These are phyloP conservation scores for Pseudophaeomoniella oleicola DNA, from an alignment of 2,329 filamentous ascomycete genomes.

Conservation along the genomic window DNA sequence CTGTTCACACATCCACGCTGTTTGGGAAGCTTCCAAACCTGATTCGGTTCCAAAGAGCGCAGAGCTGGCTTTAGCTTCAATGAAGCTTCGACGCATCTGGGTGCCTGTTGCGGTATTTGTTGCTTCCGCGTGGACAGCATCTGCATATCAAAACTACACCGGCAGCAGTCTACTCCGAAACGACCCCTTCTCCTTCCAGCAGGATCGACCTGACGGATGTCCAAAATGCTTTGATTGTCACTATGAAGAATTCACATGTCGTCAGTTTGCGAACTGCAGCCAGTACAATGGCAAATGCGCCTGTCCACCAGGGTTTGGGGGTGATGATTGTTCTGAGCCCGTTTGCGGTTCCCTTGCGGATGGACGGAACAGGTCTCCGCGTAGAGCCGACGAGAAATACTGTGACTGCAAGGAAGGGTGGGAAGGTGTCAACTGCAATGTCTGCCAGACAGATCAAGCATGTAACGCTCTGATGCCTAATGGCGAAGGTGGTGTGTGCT, in stretches of 20 bases:
- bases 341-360: conserved; percentile 80
- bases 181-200: conserved; percentile 55
- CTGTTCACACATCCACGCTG: too few relatives aligned
- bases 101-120: conserved; percentile 9
- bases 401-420: conserved; percentile 90
- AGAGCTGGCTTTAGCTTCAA: too few relatives aligned
- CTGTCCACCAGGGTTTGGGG: conserved; percentile 84
- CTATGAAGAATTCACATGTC: conserved; percentile 77
- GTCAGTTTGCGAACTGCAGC: conserved; percentile 82
- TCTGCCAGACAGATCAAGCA: conserved; percentile 69
- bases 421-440: conserved; percentile 95
- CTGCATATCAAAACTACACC: conserved; percentile 37
- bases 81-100: conserved; percentile 6
- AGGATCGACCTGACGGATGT: conserved; percentile 53
- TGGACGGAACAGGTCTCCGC: conserved; percentile 62
- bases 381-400: conserved; percentile 41
- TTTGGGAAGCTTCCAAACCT: too few relatives aligned
- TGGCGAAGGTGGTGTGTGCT: conserved; percentile 72
- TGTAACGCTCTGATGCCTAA: conserved; percentile 82
- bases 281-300: conserved; percentile 82
- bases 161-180: conserved; percentile 44
- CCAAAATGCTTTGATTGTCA: conserved; percentile 84
- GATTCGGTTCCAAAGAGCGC: too few relatives aligned
- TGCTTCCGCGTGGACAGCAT: conserved; percentile 12
- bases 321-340: conserved; percentile 83